These are phyloP conservation scores for Santalum album DNA, from an alignment of 164 flowering plant genomes.

Conservation along the genomic window DNA sequence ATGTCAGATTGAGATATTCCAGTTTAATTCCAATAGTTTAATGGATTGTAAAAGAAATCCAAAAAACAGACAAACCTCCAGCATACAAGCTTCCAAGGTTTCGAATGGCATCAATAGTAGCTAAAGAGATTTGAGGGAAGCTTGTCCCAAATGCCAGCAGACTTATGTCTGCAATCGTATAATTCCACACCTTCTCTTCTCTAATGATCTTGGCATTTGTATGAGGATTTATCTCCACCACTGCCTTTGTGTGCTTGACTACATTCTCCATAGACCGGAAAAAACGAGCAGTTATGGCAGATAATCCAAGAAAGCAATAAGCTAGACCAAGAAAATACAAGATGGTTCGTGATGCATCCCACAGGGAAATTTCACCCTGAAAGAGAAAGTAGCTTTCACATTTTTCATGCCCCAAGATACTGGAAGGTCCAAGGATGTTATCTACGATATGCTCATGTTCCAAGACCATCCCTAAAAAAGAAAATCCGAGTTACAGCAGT, in stretches of 20 bases:
- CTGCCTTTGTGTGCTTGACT: conserved; percentile 70
- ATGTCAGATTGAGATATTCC: too few species aligned
- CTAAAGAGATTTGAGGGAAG: conserved; percentile 90
- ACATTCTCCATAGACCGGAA: conserved; percentile 91
- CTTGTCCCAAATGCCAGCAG: conserved; percentile 92
- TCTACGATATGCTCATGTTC: conserved; percentile 9
- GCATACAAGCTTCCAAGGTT: conserved; percentile 71
- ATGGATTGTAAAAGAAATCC: neutral
- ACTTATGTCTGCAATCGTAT: conserved; percentile 76
- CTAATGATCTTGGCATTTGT: conserved; percentile 36
- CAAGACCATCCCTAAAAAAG: conserved; percentile 18
- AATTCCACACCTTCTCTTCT: conserved; percentile 81
- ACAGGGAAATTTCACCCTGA: conserved; percentile 40
- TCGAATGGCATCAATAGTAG: conserved; percentile 78
- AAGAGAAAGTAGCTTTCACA: conserved; percentile 66
- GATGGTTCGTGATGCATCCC: conserved; percentile 42
- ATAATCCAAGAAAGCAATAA: conserved; percentile 78
- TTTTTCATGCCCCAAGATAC: conserved; percentile 21
- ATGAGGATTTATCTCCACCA: conserved; percentile 58
- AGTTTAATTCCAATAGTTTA: too few species aligned
- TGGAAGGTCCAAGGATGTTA: conserved; percentile 12
- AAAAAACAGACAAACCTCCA: conserved; percentile 65
- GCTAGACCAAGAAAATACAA: conserved; percentile 69
- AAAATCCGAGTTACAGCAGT: neutral
- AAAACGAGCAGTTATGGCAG: conserved; percentile 77